Conservation (phyloP, 352 stramenopile genomes). For the Phytophthora constricta region DNA sequence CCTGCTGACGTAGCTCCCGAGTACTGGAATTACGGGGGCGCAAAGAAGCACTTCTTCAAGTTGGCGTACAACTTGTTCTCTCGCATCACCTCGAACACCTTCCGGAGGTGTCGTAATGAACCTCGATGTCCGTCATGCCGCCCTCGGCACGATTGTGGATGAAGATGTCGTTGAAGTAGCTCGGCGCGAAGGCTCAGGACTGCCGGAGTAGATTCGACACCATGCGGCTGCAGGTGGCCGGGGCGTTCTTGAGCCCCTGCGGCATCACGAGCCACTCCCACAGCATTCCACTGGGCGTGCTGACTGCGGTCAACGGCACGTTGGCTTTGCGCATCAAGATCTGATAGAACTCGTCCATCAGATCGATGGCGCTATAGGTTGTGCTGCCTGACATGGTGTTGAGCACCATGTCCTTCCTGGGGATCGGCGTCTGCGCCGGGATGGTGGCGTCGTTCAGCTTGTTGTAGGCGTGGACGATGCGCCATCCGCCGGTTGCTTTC, state of each 20-base stretch:
- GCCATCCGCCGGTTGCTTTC: constrained; percentile 21
- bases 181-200: constrained; percentile 22
- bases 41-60: neutral
- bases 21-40: constrained; percentile 1
- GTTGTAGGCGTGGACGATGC: constrained; percentile 46
- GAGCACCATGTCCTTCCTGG: constrained; percentile 31
- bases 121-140: neutral
- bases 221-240: constrained; percentile 35
- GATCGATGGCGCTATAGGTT: constrained; percentile 35
- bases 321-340: constrained; percentile 23
- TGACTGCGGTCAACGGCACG: constrained; percentile 27
- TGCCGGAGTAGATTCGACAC: constrained; percentile 20
- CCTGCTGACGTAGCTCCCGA: constrained; percentile 27
- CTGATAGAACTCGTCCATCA: constrained; percentile 42
- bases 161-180: constrained; percentile 45
- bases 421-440: constrained; percentile 38
- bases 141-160: neutral
- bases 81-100: constrained; percentile 15
- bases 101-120: constrained; percentile 3
- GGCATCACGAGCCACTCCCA: constrained; percentile 37
- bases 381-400: constrained; percentile 34
- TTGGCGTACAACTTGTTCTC: constrained; percentile 6
- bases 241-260: constrained; percentile 28
- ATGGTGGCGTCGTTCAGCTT: constrained; percentile 42
- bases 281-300: constrained; percentile 31